These are phyloP conservation scores for Spatholobus suberectus DNA, from an alignment of 306 rosid species.

Conservation along the genomic window DNA sequence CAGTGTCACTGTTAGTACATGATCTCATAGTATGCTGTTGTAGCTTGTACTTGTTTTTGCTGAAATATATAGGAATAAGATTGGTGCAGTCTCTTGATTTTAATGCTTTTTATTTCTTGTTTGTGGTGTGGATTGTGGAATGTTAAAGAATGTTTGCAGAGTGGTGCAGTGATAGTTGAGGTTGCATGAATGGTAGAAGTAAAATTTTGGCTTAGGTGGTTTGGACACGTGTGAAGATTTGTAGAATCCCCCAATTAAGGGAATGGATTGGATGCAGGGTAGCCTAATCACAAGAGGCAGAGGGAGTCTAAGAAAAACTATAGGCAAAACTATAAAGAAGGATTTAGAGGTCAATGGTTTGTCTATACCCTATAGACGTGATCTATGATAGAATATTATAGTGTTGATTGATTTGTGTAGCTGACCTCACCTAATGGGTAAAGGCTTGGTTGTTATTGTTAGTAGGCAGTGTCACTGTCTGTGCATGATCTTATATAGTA, in stretches of 20 bases:
- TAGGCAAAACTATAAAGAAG: background rate
- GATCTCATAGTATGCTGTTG: background rate
- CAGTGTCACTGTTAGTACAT: background rate
- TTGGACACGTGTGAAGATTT: background rate
- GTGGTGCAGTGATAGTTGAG: background rate
- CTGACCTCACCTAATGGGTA: background rate
- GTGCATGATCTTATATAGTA: background rate
- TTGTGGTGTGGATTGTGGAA: background rate
- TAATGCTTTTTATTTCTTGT: slow-evolving; percentile 10
- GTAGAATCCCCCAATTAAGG: background rate
- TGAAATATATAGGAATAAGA: background rate
- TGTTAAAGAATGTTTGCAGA: background rate
- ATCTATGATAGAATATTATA: background rate
- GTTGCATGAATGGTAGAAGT: too few relatives aligned
- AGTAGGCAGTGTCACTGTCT: background rate
- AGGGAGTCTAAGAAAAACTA: background rate
- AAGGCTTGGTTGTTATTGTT: background rate
- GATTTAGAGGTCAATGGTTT: background rate
- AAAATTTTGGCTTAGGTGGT: background rate
- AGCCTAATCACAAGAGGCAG: background rate
- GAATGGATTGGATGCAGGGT: background rate
- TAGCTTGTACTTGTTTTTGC: slow-evolving; percentile 10
- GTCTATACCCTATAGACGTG: background rate
- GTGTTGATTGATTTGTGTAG: background rate
- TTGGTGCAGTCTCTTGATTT: slow-evolving; percentile 1